Conservation (phyloP, 352 stramenopile genomes). For the Pythium brachiatum region DNA sequence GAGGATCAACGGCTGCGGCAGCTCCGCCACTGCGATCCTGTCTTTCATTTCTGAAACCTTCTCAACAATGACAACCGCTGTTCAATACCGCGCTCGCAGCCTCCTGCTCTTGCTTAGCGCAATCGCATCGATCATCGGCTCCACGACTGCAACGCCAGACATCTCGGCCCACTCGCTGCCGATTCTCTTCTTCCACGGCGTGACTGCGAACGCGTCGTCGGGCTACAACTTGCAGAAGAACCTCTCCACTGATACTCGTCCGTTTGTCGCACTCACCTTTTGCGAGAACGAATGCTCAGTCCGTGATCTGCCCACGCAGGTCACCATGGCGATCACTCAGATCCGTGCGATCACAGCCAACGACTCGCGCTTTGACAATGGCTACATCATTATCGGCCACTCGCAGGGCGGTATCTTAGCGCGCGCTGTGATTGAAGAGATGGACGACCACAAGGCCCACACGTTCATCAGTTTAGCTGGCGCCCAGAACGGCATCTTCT, state of each 20-base stretch:
- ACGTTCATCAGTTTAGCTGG: conserved; percentile 45
- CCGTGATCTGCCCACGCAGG: conserved; percentile 31
- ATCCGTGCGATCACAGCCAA: conserved; percentile 36
- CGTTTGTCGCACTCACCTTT: conserved; percentile 41
- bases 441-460: conserved; percentile 52
- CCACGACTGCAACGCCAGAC: not conserved
- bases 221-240: conserved; percentile 33
- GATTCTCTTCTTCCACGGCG: conserved; percentile 54
- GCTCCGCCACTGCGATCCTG: no score
- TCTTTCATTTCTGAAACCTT: not conserved
- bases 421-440: conserved; percentile 47
- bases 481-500: conserved; percentile 52
- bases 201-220: conserved; percentile 31
- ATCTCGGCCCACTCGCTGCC: conserved; percentile 24
- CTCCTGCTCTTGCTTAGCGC: not conserved
- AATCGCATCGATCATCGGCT: not conserved
- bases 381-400: conserved; percentile 51
- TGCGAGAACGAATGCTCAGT: conserved; percentile 39
- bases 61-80: not conserved
- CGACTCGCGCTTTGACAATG: conserved; percentile 32
- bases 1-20: no score
- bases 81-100: not conserved
- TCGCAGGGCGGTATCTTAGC: conserved; percentile 42
- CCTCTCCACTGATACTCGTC: conserved; percentile 28
- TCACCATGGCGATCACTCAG: conserved; percentile 43